phyloP scores from a whole-genome alignment of 495 filamentous ascomycete genomes.

The Penicillium steckii region DNA sequence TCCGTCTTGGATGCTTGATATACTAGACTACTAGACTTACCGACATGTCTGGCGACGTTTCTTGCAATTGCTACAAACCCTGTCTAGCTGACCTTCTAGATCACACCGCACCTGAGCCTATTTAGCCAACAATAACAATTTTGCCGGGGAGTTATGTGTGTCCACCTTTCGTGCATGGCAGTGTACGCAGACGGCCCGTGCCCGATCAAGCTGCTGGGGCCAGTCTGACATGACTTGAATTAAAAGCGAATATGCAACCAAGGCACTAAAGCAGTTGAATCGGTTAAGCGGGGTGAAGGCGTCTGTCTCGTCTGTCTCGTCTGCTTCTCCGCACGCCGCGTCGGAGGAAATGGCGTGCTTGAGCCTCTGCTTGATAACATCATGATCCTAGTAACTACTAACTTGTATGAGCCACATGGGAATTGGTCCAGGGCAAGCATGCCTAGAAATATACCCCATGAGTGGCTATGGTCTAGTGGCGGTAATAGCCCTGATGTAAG shows the following conservation, averaged over 20 bases:
- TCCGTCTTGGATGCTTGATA: too few relatives aligned
- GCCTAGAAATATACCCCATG: too few relatives aligned
- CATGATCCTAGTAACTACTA: too few relatives aligned
- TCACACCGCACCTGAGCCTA: slow-evolving; percentile 7
- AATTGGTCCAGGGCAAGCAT: too few relatives aligned
- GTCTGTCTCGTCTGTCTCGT: background rate
- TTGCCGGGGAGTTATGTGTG: background rate
- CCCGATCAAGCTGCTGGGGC: background rate
- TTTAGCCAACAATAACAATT: background rate
- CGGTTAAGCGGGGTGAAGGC: background rate
- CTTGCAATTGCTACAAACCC: slow-evolving; percentile 8
- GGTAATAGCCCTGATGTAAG: too few relatives aligned
- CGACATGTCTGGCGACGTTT: slow-evolving; percentile 2
- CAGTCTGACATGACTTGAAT: background rate
- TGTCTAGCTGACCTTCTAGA: slow-evolving; percentile 6
- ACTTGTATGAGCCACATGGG: too few relatives aligned
- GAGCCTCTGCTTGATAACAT: background rate
- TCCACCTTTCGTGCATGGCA: slow-evolving; percentile 5
- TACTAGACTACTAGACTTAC: background rate
- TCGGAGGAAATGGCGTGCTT: background rate
- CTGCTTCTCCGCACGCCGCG: background rate
- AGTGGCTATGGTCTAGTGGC: too few relatives aligned
- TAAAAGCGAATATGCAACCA: background rate
- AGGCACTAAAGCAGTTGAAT: background rate
- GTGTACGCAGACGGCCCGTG: background rate